Evolutionary conservation across 2,329 filamentous ascomycete species (phyloP).

Genomic region (Ceratocystis smalleyi): DNA sequence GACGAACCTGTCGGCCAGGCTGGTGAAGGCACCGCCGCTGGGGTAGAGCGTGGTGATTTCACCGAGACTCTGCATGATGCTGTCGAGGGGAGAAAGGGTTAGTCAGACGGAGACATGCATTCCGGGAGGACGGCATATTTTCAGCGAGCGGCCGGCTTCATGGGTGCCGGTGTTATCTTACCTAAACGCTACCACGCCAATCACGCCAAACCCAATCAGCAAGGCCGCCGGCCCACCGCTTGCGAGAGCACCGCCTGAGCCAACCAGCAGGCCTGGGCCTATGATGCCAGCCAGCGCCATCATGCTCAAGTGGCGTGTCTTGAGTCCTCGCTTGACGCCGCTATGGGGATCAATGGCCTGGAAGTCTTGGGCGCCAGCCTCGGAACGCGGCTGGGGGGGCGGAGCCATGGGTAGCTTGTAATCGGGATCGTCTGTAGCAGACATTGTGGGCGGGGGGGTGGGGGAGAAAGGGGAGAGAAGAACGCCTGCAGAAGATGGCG

Average conservation of each 20-base stretch:
- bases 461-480: neutral
- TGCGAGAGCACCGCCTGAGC: conserved; percentile 51
- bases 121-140: too few species aligned
- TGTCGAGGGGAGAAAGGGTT: neutral
- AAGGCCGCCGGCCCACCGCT: conserved; percentile 56
- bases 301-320: conserved; percentile 52
- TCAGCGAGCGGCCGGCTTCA: too few species aligned
- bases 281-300: conserved; percentile 47
- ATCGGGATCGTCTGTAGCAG: conserved; percentile 3
- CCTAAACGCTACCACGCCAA: conserved; percentile 30
- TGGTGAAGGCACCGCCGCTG: conserved; percentile 55
- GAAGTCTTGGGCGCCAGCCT: conserved; percentile 31
- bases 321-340: conserved; percentile 53
- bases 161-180: neutral
- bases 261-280: conserved; percentile 57
- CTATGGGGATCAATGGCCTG: conserved; percentile 41
- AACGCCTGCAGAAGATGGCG: neutral
- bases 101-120: neutral
- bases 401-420: neutral
- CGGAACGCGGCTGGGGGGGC: conserved; percentile 19
- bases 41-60: conserved; percentile 62
- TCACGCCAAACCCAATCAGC: conserved; percentile 56
- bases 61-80: conserved; percentile 56
- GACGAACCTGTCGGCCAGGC: conserved; percentile 53
- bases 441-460: neutral